phyloP scores from a whole-genome alignment of 306 rosid species.

The Prosopis cineraria region DNA sequence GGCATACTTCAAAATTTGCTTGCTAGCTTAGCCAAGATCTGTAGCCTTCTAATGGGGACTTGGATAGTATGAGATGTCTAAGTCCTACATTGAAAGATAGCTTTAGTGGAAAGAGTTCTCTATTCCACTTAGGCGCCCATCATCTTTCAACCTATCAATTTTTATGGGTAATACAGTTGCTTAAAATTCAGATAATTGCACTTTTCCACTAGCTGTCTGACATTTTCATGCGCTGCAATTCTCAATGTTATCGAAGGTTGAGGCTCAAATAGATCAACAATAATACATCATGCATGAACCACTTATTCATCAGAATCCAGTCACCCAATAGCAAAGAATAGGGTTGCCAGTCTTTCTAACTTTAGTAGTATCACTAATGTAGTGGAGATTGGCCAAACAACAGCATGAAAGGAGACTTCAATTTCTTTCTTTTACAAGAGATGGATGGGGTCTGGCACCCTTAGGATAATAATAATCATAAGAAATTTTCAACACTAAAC shows the following conservation, averaged over 20 bases:
- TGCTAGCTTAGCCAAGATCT: background rate
- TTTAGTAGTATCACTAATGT: background rate
- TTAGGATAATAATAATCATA: background rate
- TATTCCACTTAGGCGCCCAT: background rate
- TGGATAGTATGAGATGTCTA: background rate
- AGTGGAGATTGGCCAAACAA: background rate
- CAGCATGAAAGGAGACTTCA: background rate
- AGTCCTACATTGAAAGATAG: too few species aligned
- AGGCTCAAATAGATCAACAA: background rate
- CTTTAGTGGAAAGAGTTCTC: too few species aligned
- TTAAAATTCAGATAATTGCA: background rate
- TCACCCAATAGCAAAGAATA: conserved; percentile 4
- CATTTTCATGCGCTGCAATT: background rate
- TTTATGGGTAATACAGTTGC: background rate
- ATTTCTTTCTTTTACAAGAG: background rate
- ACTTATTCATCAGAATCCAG: background rate
- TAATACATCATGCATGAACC: background rate
- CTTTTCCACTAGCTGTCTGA: background rate
- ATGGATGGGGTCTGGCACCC: background rate
- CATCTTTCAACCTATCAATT: background rate
- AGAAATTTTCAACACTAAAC: background rate
- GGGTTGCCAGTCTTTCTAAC: conserved; percentile 2
- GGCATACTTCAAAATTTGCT: background rate
- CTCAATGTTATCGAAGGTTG: background rate
- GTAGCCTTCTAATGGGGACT: background rate